phyloP scores from a whole-genome alignment of 441 rosid genomes.

The Populus hybrid region DNA sequence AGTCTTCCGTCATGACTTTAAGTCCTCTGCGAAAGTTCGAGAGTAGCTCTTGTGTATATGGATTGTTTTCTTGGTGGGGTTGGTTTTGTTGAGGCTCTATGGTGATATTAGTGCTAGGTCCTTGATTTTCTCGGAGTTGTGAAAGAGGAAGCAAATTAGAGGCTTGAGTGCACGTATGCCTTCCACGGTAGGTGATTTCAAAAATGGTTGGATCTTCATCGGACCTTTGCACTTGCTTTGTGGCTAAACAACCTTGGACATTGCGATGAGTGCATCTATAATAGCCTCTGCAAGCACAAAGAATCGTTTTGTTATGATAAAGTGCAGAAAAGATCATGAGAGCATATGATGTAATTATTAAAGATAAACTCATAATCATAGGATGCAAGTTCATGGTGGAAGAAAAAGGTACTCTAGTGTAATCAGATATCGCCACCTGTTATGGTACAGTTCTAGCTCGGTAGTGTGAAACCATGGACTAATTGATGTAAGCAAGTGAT shows the following conservation, averaged over 20 bases:
- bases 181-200: conserved; percentile 32
- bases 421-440: too few relatives aligned
- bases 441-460: too few relatives aligned
- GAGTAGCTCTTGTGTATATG: conserved; percentile 31
- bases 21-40: conserved; percentile 28
- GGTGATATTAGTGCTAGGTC: too few relatives aligned
- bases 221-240: conserved; percentile 82
- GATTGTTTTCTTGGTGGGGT: conserved; percentile 13
- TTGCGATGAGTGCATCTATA: conserved; percentile 72
- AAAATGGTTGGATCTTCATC: conserved; percentile 46
- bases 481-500: too few relatives aligned
- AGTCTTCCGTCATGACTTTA: conserved; percentile 34
- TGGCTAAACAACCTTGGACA: conserved; percentile 75
- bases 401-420: too few relatives aligned
- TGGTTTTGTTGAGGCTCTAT: too few relatives aligned
- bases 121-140: conserved; percentile 24
- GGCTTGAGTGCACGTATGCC: conserved; percentile 62
- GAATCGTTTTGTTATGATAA: background rate
- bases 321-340: too few relatives aligned
- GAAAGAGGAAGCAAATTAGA: conserved; percentile 20
- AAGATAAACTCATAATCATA: too few relatives aligned
- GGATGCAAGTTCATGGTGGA: too few relatives aligned
- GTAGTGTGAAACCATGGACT: too few relatives aligned
- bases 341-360: too few relatives aligned
- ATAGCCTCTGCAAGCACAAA: conserved; percentile 55